Evolutionary conservation across 108 stramenopile species (phyloP), one percentile per base, ranked within the genome.

Genomic region (Epipyxis sp.): DNA sequence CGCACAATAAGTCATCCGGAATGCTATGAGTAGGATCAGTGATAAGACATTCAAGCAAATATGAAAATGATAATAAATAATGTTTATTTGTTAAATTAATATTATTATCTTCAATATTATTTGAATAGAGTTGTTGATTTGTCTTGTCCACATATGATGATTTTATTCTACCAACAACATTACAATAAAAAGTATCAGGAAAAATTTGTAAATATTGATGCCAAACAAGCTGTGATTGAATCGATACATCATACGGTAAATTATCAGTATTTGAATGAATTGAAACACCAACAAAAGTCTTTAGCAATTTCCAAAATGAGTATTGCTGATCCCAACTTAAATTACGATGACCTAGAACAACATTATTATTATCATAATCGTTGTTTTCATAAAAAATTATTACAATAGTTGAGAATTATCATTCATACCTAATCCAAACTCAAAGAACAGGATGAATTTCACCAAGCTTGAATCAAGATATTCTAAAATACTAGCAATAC

Each of bases 381-480:
- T 25, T 37, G 65, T 13, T 37, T 37, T 20, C 20, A 40, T 16
- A 20, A 20, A 13, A 20, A 68, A 68, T 13, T 37, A 25, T 20
- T 20, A 68, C 40, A 40, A 20, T 68, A 16, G 20, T 20, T 20
- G 39, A 68, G 29, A 68, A 40, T 16, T 20, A 16, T 20, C 35
- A 37, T 25, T 37, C 65, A 20, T 68, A 68, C 65, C 65, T 40
- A 68, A 25, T 20, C 40, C 40, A 68, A 20, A 25, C 16, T 41
- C 65, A 68, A 68, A 37, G 41, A 68, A 40, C 65, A 37, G 65
- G 16, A 16, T 40, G 29, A 68, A 16, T 20, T 37, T 37, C 35
- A 20, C 29, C 40, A 68, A 40, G 41, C n/a, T n/a, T n/a, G n/a
- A n/a, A n/a, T 78, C 80, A 40, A 80, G 78, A n/a, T 69, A 62